phyloP scores from a whole-genome alignment of 2,329 filamentous ascomycete genomes.

The Scorias spongiosa region DNA sequence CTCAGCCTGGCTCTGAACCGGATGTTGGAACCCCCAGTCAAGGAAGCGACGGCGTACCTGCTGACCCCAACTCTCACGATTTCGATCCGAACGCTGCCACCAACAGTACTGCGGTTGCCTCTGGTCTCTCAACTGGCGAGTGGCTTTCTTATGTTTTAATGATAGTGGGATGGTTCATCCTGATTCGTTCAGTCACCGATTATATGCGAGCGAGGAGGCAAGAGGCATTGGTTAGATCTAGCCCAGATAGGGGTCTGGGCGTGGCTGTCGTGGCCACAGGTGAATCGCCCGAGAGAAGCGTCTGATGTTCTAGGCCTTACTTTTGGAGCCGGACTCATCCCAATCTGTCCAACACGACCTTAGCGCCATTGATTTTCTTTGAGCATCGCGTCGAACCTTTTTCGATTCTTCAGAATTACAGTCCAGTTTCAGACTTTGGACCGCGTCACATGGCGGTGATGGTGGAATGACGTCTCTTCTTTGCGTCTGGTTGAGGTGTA shows the following conservation, averaged over 20 bases:
- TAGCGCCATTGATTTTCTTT: too few relatives aligned
- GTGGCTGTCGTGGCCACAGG: slow-evolving; percentile 77
- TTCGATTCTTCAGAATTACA: too few relatives aligned
- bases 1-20: slow-evolving; percentile 13
- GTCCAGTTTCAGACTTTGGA: too few relatives aligned
- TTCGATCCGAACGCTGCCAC: slow-evolving; percentile 63
- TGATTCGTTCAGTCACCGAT: slow-evolving; percentile 86
- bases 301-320: slow-evolving; percentile 14
- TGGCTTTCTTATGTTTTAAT: slow-evolving; percentile 88
- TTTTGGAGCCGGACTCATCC: too few relatives aligned
- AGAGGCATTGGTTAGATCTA: slow-evolving; percentile 84
- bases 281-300: slow-evolving; percentile 55
- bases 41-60: slow-evolving; percentile 40
- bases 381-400: too few relatives aligned
- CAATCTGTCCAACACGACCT: too few relatives aligned
- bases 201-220: slow-evolving; percentile 78
- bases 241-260: slow-evolving; percentile 72
- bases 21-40: slow-evolving; percentile 8
- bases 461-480: too few relatives aligned
- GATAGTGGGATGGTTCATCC: slow-evolving; percentile 95
- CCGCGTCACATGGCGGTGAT: too few relatives aligned
- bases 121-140: slow-evolving; percentile 56
- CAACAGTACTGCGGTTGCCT: slow-evolving; percentile 21
- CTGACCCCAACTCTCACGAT: slow-evolving; percentile 78
- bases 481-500: too few relatives aligned